Conservation (phyloP, 2,329 filamentous ascomycete genomes). For the Ramularia endophylla region DNA sequence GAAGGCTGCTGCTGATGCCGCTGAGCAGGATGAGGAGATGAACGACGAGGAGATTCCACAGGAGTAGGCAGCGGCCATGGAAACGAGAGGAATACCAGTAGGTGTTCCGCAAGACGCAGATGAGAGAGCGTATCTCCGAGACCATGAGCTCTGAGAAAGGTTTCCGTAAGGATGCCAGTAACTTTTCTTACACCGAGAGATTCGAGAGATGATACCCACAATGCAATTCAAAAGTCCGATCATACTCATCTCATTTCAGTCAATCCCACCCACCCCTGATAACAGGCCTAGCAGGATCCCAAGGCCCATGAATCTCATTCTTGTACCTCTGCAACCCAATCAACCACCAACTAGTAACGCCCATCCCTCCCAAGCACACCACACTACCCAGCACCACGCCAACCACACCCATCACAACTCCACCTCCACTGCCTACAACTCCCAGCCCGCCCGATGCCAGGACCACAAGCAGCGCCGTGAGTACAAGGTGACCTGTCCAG, state of each 20-base stretch:
- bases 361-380: constrained; percentile 72
- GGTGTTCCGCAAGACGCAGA: too few species aligned
- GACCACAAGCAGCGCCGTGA: constrained; percentile 71
- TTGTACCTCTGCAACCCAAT: constrained; percentile 98
- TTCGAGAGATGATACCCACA: not conserved
- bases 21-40: too few species aligned
- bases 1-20: too few species aligned
- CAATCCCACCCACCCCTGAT: constrained; percentile 49
- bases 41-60: too few species aligned
- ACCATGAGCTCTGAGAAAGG: too few species aligned
- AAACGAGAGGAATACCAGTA: too few species aligned
- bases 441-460: constrained; percentile 75
- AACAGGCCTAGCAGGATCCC: constrained; percentile 89
- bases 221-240: not conserved
- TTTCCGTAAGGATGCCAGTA: too few species aligned
- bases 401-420: constrained; percentile 55
- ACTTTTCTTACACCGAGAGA: not conserved
- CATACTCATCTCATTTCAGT: not conserved
- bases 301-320: constrained; percentile 96
- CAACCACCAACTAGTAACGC: constrained; percentile 95
- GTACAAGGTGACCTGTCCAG: constrained; percentile 70
- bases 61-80: too few species aligned
- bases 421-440: constrained; percentile 48
- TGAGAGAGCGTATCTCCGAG: too few species aligned
- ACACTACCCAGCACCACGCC: constrained; percentile 73